Evolutionary conservation across 2,329 filamentous ascomycete genomes (phyloP).

Genomic region (Phaeosphaeria sp.): DNA sequence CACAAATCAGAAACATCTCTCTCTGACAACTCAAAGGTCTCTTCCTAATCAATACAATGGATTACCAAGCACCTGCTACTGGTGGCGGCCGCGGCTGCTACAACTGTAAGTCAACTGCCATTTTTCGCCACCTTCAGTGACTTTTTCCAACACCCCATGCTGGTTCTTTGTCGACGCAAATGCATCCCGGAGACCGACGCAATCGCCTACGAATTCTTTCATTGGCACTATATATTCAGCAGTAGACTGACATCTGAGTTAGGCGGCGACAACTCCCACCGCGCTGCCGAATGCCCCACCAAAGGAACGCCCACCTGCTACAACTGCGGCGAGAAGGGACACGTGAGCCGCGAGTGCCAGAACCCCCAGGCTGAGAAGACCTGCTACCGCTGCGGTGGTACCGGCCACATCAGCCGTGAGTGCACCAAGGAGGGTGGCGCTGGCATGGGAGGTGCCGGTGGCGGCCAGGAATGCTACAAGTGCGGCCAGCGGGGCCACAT

Average conservation of each 20-base stretch:
- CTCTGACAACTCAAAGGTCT: slow-evolving; percentile 33
- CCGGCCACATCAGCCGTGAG: slow-evolving; percentile 91
- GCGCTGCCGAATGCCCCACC: slow-evolving; percentile 58
- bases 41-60: slow-evolving; percentile 38
- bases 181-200: too few species aligned
- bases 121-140: slow-evolving; percentile 1
- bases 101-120: slow-evolving; percentile 46
- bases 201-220: background rate
- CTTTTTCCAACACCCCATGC: too few species aligned
- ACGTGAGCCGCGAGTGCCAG: slow-evolving; percentile 81
- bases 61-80: slow-evolving; percentile 44
- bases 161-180: too few species aligned
- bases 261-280: slow-evolving; percentile 59
- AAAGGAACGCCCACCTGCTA: slow-evolving; percentile 59
- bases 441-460: slow-evolving; percentile 52
- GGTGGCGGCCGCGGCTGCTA: slow-evolving; percentile 50
- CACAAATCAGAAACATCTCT: background rate
- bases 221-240: background rate
- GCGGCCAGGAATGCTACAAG: slow-evolving; percentile 85
- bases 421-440: slow-evolving; percentile 65
- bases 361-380: slow-evolving; percentile 85
- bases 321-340: slow-evolving; percentile 57
- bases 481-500: slow-evolving; percentile 97
- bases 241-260: slow-evolving; percentile 15
- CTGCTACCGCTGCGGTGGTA: slow-evolving; percentile 76